Evolutionary conservation across 2,329 filamentous ascomycete genomes (phyloP).

Genomic region (Alternaria triticina): DNA sequence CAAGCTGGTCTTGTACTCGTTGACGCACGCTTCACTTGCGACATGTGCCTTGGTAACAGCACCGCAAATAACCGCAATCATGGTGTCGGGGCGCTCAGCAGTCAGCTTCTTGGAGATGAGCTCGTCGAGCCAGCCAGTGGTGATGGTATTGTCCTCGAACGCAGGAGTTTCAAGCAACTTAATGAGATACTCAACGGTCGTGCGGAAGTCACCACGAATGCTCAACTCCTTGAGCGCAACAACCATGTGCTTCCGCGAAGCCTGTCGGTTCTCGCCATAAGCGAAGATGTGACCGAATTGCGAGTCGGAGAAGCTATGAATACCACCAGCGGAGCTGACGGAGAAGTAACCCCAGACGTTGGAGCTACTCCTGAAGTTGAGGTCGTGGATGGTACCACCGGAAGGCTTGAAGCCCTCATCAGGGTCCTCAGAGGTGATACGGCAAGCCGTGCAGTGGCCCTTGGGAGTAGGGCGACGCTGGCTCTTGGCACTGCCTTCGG

Average conservation of each 20-base stretch:
- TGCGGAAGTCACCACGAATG: constrained; percentile 99
- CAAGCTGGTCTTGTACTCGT: constrained; percentile 84
- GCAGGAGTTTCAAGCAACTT: constrained; percentile 98
- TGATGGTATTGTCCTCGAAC: constrained; percentile 99
- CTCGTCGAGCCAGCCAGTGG: constrained; percentile 98
- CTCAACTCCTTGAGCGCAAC: constrained; percentile 97
- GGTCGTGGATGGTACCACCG: constrained; percentile 96
- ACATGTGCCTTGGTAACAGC: constrained; percentile 94
- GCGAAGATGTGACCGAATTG: constrained; percentile 99
- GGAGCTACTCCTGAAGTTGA: constrained; percentile 98
- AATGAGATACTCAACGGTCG: constrained; percentile 97
- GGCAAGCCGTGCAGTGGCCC: constrained; percentile 96
- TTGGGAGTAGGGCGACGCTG: constrained; percentile 92
- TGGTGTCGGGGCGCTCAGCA: constrained; percentile 90
- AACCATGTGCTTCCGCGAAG: constrained; percentile 98
- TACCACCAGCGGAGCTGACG: constrained; percentile 92
- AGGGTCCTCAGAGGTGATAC: constrained; percentile 98
- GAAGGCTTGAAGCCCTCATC: constrained; percentile 99
- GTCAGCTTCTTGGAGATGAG: constrained; percentile 97
- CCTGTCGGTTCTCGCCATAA: constrained; percentile 95
- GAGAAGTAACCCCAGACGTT: constrained; percentile 99
- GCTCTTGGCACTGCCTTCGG: constrained; percentile 78
- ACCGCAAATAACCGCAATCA: constrained; percentile 93
- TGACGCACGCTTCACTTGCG: constrained; percentile 86
- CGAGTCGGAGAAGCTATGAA: constrained; percentile 98